phyloP scores from a whole-genome alignment of 2,329 filamentous ascomycete genomes.

The Trichophyton equinum region DNA sequence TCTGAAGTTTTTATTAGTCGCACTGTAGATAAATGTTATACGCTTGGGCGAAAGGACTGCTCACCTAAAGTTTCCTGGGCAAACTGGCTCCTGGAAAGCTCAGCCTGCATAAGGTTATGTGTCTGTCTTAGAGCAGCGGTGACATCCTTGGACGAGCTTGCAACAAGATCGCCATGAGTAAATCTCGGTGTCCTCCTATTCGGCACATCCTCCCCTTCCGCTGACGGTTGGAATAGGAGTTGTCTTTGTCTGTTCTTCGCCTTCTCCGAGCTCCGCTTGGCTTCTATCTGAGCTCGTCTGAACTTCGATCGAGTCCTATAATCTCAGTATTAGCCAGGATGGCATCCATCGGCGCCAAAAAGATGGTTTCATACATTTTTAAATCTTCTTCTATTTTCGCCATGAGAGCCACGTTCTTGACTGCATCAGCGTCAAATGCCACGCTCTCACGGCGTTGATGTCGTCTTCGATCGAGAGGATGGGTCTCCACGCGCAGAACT shows the following conservation, averaged over 20 bases:
- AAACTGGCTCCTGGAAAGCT: slow-evolving; percentile 76
- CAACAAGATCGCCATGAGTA: slow-evolving; percentile 58
- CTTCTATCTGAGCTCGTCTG: slow-evolving; percentile 67
- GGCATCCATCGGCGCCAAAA: slow-evolving; percentile 11
- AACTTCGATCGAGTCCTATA: slow-evolving; percentile 52
- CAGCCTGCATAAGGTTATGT: slow-evolving; percentile 71
- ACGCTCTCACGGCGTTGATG: slow-evolving; percentile 36
- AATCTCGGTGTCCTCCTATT: slow-evolving; percentile 33
- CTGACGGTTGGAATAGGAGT: slow-evolving; percentile 56
- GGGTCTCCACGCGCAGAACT: slow-evolving; percentile 60
- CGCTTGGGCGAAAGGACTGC: neutral
- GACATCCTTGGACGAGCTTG: slow-evolving; percentile 68
- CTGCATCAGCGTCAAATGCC: slow-evolving; percentile 49
- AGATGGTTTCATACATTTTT: slow-evolving; percentile 43
- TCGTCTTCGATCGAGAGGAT: slow-evolving; percentile 44
- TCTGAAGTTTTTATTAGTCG: slow-evolving; percentile 26
- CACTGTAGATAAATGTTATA: slow-evolving; percentile 5
- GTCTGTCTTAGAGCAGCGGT: slow-evolving; percentile 73
- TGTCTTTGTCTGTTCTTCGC: slow-evolving; percentile 67
- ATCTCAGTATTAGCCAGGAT: slow-evolving; percentile 21
- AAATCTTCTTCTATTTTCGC: slow-evolving; percentile 58
- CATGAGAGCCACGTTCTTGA: slow-evolving; percentile 53
- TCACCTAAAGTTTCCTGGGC: slow-evolving; percentile 66
- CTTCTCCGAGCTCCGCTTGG: slow-evolving; percentile 59
- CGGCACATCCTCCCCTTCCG: slow-evolving; percentile 28